Percentiles rank a stretch among this genome's conserved stretches.
These are phyloP conservation scores for Scleroderma citrinum DNA, from an alignment of 768 basidiomycete species.

Conservation along the genomic window DNA sequence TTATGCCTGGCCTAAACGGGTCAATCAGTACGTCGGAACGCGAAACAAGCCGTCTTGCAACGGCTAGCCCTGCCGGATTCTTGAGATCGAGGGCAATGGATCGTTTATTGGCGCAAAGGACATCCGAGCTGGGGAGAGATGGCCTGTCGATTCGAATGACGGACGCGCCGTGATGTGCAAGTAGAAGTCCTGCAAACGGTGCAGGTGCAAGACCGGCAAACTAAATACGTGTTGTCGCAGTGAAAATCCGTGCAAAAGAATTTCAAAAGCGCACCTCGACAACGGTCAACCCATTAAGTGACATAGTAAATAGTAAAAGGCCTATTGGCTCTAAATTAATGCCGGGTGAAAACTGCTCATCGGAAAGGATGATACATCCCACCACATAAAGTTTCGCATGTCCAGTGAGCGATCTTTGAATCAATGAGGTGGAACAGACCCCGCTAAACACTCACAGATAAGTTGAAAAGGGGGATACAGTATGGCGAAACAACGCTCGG, in stretches of 20 bases:
- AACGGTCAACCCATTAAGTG: conserved; percentile 44
- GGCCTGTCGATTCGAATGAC: conserved; percentile 72
- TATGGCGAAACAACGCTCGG: too few species aligned
- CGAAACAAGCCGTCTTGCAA: conserved; percentile 52
- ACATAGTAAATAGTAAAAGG: conserved; percentile 29
- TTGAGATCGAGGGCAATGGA: conserved; percentile 72
- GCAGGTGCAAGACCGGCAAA: conserved; percentile 81
- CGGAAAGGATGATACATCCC: too few species aligned
- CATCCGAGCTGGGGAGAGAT: conserved; percentile 38
- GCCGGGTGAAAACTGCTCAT: too few species aligned
- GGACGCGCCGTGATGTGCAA: conserved; percentile 75
- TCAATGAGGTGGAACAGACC: too few species aligned
- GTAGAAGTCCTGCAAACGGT: conserved; percentile 70
- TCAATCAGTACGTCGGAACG: conserved; percentile 79
- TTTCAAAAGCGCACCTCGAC: conserved; percentile 33
- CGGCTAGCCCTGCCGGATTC: conserved; percentile 46
- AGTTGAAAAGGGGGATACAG: too few species aligned
- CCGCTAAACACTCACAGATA: too few species aligned
- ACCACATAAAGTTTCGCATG: too few species aligned
- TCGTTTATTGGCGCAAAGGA: conserved; percentile 67
- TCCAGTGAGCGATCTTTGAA: too few species aligned
- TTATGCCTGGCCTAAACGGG: conserved; percentile 76
- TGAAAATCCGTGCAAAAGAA: not conserved
- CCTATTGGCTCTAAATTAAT: too few species aligned
- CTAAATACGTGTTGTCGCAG: conserved; percentile 27